Evolutionary conservation across 208 protist genomes (phyloP).

Genomic region (Trypanosoma brucei): DNA sequence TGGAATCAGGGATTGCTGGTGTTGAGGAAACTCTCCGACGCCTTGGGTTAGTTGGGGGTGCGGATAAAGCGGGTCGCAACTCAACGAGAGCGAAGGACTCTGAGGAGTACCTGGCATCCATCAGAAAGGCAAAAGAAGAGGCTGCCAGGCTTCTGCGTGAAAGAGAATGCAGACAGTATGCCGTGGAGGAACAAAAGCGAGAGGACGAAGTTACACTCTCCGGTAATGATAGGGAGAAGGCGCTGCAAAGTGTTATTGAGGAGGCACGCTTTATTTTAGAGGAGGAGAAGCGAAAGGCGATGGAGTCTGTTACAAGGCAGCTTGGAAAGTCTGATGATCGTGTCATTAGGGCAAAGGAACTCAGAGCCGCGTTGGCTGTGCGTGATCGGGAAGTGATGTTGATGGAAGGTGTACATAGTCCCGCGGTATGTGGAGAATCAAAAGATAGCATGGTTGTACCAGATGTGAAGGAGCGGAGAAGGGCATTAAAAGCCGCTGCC

Average conservation of each 20-base stretch:
- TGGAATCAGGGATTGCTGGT: slow-evolving; percentile 36
- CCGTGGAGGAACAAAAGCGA: slow-evolving; percentile 37
- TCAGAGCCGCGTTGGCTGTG: slow-evolving; percentile 14
- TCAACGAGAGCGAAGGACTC: slow-evolving; percentile 5
- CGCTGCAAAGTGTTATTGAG: slow-evolving; percentile 29
- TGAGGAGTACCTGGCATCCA: slow-evolving; percentile 49
- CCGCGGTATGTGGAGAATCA: background rate
- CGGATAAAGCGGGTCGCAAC: background rate
- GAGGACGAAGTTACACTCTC: slow-evolving; percentile 27
- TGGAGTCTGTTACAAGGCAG: slow-evolving; percentile 5
- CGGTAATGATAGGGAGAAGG: slow-evolving; percentile 21
- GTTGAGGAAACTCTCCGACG: slow-evolving; percentile 81
- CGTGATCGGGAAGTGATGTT: slow-evolving; percentile 6
- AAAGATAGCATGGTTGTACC: background rate
- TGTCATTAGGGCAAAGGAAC: slow-evolving; percentile 12
- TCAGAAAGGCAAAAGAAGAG: slow-evolving; percentile 51
- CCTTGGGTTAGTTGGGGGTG: slow-evolving; percentile 42
- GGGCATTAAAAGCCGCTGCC: slow-evolving; percentile 7
- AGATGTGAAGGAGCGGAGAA: background rate
- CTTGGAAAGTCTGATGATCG: slow-evolving; percentile 10
- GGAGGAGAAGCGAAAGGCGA: slow-evolving; percentile 20
- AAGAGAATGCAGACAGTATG: slow-evolving; percentile 51
- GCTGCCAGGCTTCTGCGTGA: slow-evolving; percentile 45
- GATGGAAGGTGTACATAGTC: background rate
- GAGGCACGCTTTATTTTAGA: slow-evolving; percentile 32